Evolutionary conservation across 257 asterid genomes (phyloP).

Genomic region (Solanum acaule): DNA sequence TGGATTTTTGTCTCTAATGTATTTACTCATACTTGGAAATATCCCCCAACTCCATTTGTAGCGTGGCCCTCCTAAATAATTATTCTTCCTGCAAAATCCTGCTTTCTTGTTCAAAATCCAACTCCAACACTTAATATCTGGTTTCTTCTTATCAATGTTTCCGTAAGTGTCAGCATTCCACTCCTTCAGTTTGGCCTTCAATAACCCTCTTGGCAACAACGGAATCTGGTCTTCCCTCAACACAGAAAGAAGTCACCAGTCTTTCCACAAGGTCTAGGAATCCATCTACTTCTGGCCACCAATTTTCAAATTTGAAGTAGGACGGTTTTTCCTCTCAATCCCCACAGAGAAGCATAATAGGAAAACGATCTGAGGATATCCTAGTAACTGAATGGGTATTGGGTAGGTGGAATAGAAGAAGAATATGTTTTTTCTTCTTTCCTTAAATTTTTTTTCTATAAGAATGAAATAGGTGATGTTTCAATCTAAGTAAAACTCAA

Average conservation of each 20-base stretch:
- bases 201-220: neutral
- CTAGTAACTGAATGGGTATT: neutral
- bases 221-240: neutral
- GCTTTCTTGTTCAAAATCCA: neutral
- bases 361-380: neutral
- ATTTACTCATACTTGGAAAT: neutral
- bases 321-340: neutral
- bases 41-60: neutral
- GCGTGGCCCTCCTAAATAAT: neutral
- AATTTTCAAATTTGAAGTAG: neutral
- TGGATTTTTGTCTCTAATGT: neutral
- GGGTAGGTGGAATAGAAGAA: neutral
- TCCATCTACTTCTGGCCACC: neutral
- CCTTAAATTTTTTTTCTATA: neutral
- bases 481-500: neutral
- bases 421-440: neutral
- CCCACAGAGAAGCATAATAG: neutral
- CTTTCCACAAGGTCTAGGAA: neutral
- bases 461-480: neutral
- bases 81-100: neutral
- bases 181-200: neutral
- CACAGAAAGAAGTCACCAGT: neutral
- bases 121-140: neutral
- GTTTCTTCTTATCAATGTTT: neutral
- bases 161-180: neutral